Base-by-base conservation (phyloP, 2,329 filamentous ascomycete genomes). In the Cryphonectria radicalis region DNA sequence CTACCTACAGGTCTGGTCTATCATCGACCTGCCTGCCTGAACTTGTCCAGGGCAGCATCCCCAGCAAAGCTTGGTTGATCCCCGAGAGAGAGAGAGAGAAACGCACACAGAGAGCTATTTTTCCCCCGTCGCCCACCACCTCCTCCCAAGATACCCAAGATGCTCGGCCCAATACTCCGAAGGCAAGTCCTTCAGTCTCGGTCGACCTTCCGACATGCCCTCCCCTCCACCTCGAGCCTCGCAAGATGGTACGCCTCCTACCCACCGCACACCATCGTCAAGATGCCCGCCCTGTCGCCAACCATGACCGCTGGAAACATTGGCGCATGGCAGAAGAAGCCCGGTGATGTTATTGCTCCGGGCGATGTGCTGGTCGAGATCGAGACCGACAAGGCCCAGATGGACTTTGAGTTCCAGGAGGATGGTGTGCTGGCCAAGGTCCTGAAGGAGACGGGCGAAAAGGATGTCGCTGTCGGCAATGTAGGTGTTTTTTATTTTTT, bases 381-480 rank as follows among this genome's bases (percentile, higher is more conserved):
- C 79, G 96, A 99, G 89, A 99, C 96, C 78, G 96, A 99, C 85
- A 99, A 99, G 89, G 96, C 96, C 75, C 96, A 98, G 87, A 99
- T 99, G 96, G 96, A 99, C 87, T 98, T 99, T 82, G 96, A 99
- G 84, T 98, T 97, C 85, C 96, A 99, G 84, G 96, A 99, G 80
- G 96, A 98, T 81, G 96, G 95, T 86, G 89, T 97, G 73, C 88
- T 99, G 76, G 95, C 96, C 79, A 97, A 97, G 89, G 89, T 98
- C 75, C 87, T 99, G 79, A 96, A 94, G 86, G 93, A 97, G 63
- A 91, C 92, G 73, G 97, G 97, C 76, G 92, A 92, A 83, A 99
- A 98, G 88, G 96, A 99, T 81, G 86, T 99, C 74, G 82, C 95
- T 42, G 94, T 99, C 78, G 96, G 96, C 82, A 96, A 92, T 84